These are phyloP conservation scores for Phytophthora ramorum DNA, from an alignment of 352 stramenopile species.

Conservation along the genomic window DNA sequence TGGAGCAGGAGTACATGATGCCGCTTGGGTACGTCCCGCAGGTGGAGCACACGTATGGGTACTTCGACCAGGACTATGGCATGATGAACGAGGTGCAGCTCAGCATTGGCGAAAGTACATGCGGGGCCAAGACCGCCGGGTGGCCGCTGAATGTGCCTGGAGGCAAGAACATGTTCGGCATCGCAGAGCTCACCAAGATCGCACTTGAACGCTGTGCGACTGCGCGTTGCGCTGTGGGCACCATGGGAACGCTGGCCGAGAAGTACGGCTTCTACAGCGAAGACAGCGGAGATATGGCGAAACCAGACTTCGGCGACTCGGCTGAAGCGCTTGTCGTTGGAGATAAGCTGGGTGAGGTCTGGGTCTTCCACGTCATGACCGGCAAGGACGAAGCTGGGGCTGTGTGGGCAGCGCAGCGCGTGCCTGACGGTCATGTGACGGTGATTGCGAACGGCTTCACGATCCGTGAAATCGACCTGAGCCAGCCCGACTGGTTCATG, in stretches of 20 bases:
- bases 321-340: constrained; percentile 89
- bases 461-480: constrained; percentile 89
- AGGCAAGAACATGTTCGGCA: constrained; percentile 91
- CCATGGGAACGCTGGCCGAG: constrained; percentile 93
- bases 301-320: constrained; percentile 71
- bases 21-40: constrained; percentile 91
- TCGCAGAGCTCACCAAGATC: constrained; percentile 91
- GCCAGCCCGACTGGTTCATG: constrained; percentile 85
- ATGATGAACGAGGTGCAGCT: constrained; percentile 96
- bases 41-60: constrained; percentile 92
- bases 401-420: constrained; percentile 94
- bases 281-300: constrained; percentile 70
- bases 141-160: constrained; percentile 64
- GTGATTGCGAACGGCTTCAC: constrained; percentile 94
- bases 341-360: constrained; percentile 90
- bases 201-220: constrained; percentile 91
- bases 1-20: constrained; percentile 41
- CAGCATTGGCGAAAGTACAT: constrained; percentile 95
- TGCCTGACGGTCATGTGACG: constrained; percentile 90
- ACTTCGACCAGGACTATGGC: constrained; percentile 95
- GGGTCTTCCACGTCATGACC: constrained; percentile 96
- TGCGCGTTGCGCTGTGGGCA: constrained; percentile 81
- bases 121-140: constrained; percentile 80
- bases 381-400: constrained; percentile 86
- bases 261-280: constrained; percentile 95